phyloP scores from a whole-genome alignment of 1,284 basidiomycete genomes.

The Leccinum huronense region DNA sequence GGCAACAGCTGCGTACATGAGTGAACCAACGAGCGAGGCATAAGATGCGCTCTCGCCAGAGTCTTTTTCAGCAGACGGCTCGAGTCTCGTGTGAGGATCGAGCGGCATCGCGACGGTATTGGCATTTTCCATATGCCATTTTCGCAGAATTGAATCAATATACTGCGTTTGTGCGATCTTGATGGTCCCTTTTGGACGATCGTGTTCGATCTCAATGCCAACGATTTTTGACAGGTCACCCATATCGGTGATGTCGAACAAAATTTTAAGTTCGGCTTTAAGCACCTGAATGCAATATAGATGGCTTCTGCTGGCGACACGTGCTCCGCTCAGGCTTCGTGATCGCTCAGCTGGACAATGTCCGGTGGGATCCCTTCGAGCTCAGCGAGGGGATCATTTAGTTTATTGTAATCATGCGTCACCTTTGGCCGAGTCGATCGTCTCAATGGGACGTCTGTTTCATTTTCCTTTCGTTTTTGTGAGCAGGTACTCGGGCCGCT shows the following conservation, averaged over 20 bases:
- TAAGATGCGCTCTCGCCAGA: neutral
- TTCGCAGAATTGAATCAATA: neutral
- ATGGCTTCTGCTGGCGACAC: neutral
- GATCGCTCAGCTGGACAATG: neutral
- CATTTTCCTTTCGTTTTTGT: neutral
- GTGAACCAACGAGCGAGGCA: neutral
- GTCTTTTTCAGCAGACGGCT: neutral
- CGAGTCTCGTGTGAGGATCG: neutral
- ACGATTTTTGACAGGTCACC: neutral
- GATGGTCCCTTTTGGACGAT: neutral
- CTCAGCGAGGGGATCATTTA: neutral
- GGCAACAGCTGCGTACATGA: neutral
- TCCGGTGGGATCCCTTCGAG: neutral
- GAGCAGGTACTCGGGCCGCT: neutral
- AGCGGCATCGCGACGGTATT: neutral
- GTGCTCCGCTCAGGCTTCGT: neutral
- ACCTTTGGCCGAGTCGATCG: neutral
- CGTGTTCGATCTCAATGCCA: too few species aligned
- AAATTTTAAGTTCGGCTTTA: neutral
- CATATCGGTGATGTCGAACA: neutral
- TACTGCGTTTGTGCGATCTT: neutral
- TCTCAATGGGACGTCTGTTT: neutral
- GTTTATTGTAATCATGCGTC: neutral
- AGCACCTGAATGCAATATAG: neutral
- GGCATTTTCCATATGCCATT: neutral